Percentiles rank a stretch among this genome's conserved stretches.
These are phyloP conservation scores for Hypoxylon sp. DNA, from an alignment of 2,329 filamentous ascomycete species.

Conservation along the genomic window DNA sequence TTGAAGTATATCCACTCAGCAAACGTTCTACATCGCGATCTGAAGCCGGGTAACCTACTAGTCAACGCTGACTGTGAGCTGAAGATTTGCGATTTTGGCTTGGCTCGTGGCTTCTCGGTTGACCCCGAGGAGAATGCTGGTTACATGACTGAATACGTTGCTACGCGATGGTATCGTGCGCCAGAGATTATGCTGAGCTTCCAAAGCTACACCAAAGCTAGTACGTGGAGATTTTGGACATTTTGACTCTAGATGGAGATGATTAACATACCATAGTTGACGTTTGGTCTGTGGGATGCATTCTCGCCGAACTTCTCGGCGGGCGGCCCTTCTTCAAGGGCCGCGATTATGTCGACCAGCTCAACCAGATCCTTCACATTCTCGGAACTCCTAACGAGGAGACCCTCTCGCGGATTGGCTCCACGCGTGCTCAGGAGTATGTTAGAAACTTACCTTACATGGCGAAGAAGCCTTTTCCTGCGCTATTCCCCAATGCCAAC, in stretches of 20 bases:
- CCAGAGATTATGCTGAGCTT: constrained; percentile 99
- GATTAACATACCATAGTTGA: constrained; percentile 74
- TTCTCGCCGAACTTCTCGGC: constrained; percentile 93
- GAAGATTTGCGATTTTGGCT: constrained; percentile 98
- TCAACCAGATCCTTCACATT: constrained; percentile 99
- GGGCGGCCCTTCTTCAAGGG: constrained; percentile 99
- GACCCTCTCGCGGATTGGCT: constrained; percentile 92
- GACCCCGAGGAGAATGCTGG: constrained; percentile 98
- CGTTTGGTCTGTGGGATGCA: constrained; percentile 99
- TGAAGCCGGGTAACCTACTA: constrained; percentile 96
- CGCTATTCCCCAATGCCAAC: constrained; percentile 93
- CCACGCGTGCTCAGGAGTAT: constrained; percentile 96
- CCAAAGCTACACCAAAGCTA: constrained; percentile 99
- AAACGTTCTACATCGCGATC: constrained; percentile 94
- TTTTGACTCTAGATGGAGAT: background rate
- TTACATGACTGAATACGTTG: constrained; percentile 99
- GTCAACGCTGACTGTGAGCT: constrained; percentile 99
- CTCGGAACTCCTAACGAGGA: constrained; percentile 97
- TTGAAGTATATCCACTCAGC: constrained; percentile 99
- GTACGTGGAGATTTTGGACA: constrained; percentile 71
- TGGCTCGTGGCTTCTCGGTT: constrained; percentile 95
- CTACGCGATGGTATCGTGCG: constrained; percentile 93
- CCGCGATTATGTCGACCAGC: constrained; percentile 98
- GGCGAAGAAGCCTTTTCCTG: constrained; percentile 91
- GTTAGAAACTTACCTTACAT: constrained; percentile 96